These are phyloP conservation scores for Diplotaxis tenuifolia DNA, from an alignment of 345 rosid genomes.

Conservation along the genomic window DNA sequence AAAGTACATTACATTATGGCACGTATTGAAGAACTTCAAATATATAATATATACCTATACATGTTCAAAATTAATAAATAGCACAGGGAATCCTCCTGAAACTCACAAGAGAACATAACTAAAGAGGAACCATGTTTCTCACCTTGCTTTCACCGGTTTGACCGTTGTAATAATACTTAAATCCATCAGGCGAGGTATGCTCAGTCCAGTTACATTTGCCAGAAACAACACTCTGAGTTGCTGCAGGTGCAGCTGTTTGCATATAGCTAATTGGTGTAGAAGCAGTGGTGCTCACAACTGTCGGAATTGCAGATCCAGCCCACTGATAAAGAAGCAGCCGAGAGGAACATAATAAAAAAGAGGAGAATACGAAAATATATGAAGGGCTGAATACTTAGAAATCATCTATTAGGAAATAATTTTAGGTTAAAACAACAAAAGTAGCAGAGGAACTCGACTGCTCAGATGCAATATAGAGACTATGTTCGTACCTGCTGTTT, in stretches of 20 bases:
- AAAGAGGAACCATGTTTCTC: conserved; percentile 33
- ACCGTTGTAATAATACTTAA: conserved; percentile 85
- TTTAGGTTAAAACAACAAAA: not conserved
- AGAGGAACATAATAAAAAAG: conserved; percentile 22
- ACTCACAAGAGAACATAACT: not conserved
- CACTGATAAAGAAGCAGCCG: conserved; percentile 47
- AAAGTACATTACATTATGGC: conserved; percentile 19
- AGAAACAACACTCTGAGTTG: conserved; percentile 42
- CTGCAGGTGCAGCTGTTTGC: conserved; percentile 43
- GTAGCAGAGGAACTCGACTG: conserved; percentile 1
- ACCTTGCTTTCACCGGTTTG: conserved; percentile 88
- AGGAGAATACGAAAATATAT: not conserved
- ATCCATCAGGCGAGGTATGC: conserved; percentile 97
- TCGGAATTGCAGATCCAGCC: conserved; percentile 53
- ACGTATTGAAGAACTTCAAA: not conserved
- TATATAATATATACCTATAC: not conserved
- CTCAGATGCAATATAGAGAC: conserved; percentile 1
- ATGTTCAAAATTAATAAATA: not conserved
- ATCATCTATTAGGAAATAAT: not conserved
- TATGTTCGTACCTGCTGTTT: conserved; percentile 67
- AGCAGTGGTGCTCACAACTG: conserved; percentile 43
- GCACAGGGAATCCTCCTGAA: not conserved
- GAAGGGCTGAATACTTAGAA: conserved; percentile 1
- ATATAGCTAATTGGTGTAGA: conserved; percentile 47
- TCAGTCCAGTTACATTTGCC: conserved; percentile 86